Conservation (phyloP, 2,329 filamentous ascomycete species). For the Fusarium illudens region DNA sequence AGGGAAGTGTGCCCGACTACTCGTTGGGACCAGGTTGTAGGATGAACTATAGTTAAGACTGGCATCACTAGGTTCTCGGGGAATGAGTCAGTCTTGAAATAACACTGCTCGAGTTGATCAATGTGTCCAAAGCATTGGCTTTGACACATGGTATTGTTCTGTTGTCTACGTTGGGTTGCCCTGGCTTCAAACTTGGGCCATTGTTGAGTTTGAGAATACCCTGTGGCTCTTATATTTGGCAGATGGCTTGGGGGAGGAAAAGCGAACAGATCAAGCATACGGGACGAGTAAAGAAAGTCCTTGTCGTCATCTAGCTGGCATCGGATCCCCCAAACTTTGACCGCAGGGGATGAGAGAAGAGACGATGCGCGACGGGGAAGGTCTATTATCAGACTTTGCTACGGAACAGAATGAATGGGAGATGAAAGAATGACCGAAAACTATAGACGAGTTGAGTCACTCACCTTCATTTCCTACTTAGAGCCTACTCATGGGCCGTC, state of each 20-base stretch:
- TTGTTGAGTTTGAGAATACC: not conserved
- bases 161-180: not conserved
- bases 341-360: not conserved
- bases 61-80: not conserved
- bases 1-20: not conserved
- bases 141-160: not conserved
- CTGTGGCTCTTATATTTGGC: no score
- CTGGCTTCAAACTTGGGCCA: not conserved
- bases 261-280: no score
- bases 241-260: not conserved
- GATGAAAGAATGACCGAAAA: not conserved
- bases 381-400: not conserved
- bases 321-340: not conserved
- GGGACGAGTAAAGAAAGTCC: not conserved
- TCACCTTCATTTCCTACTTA: not conserved
- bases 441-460: no score
- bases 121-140: not conserved
- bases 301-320: not conserved
- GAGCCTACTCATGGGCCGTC: no score
- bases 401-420: not conserved
- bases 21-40: fast-evolving
- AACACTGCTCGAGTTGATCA: not conserved
- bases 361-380: not conserved
- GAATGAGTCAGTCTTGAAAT: not conserved
- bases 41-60: not conserved